A percentile compares a stretch with the other conserved stretches of the same genome.
Conservation (phyloP, 1,139 yeast species). For the Sporopachydermia cereana region DNA sequence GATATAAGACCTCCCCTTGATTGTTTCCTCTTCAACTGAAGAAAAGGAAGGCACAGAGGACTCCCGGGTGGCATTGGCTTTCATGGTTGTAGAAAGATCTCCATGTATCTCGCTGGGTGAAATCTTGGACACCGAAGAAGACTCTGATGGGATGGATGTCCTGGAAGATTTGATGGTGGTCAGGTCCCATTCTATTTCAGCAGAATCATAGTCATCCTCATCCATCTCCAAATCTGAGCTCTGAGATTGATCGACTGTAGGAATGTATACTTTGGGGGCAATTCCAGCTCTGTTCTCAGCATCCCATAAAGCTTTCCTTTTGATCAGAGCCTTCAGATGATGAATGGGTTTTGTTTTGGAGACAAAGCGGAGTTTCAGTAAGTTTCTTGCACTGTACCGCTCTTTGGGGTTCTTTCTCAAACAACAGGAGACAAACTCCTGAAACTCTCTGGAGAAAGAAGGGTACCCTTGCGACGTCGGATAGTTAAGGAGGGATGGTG, state of each 20-base stretch:
- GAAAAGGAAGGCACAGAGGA: not conserved
- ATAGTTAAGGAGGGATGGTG: constrained; percentile 45
- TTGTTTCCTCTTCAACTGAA: not conserved
- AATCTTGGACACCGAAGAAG: not conserved
- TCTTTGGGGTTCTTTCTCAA: constrained; percentile 43
- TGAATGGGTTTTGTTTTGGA: constrained; percentile 21
- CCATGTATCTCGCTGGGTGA: not conserved
- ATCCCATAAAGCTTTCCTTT: constrained; percentile 13
- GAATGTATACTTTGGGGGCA: constrained; percentile 1
- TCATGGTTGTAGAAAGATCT: not conserved
- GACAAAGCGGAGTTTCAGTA: constrained; percentile 38
- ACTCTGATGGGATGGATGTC: not conserved
- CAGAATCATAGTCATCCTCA: not conserved
- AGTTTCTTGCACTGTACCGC: constrained; percentile 38
- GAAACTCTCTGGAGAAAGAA: constrained; percentile 36
- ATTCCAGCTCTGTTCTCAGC: not conserved
- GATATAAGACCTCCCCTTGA: too few relatives aligned
- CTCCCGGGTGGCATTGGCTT: not conserved
- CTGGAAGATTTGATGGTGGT: not conserved
- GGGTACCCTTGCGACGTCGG: constrained; percentile 13
- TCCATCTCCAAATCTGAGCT: not conserved
- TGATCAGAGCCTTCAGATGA: constrained; percentile 13
- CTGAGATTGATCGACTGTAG: not conserved
- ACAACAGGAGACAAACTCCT: constrained; percentile 50
- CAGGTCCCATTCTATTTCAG: constrained; percentile 1